Evolutionary conservation across 352 stramenopile species (phyloP).

Genomic region (Globisporangium carolinianum): DNA sequence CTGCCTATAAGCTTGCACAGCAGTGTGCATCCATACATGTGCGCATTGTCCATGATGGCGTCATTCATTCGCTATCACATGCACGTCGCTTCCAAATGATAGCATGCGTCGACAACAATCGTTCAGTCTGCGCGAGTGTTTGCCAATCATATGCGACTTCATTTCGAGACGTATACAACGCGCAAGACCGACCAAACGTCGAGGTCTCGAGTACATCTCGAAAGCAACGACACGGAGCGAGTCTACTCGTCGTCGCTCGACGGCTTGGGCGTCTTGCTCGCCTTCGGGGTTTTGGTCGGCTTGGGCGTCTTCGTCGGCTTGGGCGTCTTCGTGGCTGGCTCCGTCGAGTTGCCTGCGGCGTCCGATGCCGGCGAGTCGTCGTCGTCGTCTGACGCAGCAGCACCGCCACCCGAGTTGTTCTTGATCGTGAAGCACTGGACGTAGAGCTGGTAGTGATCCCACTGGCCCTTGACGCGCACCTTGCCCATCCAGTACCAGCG

Average conservation of each 20-base stretch:
- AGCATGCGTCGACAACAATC: too few relatives aligned
- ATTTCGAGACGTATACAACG: not conserved
- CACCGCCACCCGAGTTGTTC: slow-evolving; percentile 10
- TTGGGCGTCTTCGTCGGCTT: slow-evolving; percentile 3
- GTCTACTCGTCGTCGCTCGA: not conserved
- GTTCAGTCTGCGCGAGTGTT: too few relatives aligned
- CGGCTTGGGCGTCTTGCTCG: slow-evolving; percentile 2
- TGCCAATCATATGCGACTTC: not conserved
- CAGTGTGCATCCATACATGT: too few relatives aligned
- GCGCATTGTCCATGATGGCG: too few relatives aligned
- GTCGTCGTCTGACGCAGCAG: too few relatives aligned
- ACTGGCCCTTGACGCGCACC: slow-evolving; percentile 17
- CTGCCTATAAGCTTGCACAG: too few relatives aligned
- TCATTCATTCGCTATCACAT: too few relatives aligned
- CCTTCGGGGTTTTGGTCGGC: slow-evolving; percentile 1
- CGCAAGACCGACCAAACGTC: not conserved
- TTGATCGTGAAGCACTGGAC: slow-evolving; percentile 19
- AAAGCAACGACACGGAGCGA: not conserved
- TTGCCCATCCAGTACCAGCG: slow-evolving; percentile 20
- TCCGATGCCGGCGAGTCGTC: not conserved
- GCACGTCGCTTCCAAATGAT: too few relatives aligned
- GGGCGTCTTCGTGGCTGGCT: not conserved
- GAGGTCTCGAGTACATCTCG: too few relatives aligned
- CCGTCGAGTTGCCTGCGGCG: not conserved
- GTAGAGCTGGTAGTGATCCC: slow-evolving; percentile 23